A percentile compares a stretch with the other conserved stretches of the same genome.
Evolutionary conservation across 2,329 filamentous ascomycete species (phyloP).

Genomic region (Talaromyces sp.): DNA sequence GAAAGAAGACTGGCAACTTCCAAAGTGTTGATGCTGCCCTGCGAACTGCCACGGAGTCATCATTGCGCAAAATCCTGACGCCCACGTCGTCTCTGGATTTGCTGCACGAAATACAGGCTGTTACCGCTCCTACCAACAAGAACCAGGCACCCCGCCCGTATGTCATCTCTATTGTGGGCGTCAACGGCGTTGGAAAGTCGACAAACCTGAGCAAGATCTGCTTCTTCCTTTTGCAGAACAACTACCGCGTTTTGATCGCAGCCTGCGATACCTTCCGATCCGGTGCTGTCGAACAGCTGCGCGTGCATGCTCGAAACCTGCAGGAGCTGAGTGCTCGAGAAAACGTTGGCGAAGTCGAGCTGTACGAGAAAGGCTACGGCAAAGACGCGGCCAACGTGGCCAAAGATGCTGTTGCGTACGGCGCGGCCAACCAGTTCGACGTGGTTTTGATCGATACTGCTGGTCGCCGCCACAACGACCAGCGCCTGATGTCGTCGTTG

Average conservation of each 20-base stretch:
- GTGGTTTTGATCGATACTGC: constrained; percentile 97
- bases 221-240: constrained; percentile 96
- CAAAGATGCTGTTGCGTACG: constrained; percentile 83
- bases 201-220: constrained; percentile 97
- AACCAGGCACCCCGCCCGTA: constrained; percentile 72
- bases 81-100: constrained; percentile 93
- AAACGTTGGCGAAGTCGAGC: constrained; percentile 71
- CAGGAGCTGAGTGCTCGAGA: constrained; percentile 83
- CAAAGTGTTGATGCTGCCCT: constrained; percentile 82
- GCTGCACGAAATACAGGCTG: constrained; percentile 81
- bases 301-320: constrained; percentile 89
- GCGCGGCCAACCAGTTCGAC: constrained; percentile 70
- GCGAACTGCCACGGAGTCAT: constrained; percentile 81
- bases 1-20: constrained; percentile 87
- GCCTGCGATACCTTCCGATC: constrained; percentile 96
- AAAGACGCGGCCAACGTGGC: constrained; percentile 96
- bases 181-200: constrained; percentile 97
- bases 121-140: constrained; percentile 61
- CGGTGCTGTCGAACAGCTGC: constrained; percentile 92
- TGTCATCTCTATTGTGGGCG: constrained; percentile 95
- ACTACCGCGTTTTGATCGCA: constrained; percentile 88
- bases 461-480: constrained; percentile 89
- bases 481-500: constrained; percentile 89
- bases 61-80: constrained; percentile 89
- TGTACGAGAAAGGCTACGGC: constrained; percentile 96